Conservation (phyloP, 2,329 filamentous ascomycete genomes). For the Aspergillus udagawae region DNA sequence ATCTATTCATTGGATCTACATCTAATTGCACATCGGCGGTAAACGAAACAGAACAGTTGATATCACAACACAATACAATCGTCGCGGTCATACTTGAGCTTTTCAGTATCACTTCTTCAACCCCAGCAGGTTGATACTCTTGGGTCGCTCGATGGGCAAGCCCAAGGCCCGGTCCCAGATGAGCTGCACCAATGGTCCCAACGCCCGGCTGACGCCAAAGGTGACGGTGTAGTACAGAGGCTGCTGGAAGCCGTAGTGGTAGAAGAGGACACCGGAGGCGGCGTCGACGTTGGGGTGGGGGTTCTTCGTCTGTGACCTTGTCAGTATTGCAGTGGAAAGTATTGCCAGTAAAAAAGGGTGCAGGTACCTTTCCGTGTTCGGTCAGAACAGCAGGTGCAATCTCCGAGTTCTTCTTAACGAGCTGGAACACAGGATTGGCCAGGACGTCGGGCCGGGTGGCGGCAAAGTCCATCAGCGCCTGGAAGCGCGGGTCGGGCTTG, state of each 20-base stretch:
- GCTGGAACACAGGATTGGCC: constrained; percentile 82
- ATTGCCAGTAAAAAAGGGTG: constrained; percentile 1
- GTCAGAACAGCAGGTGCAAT: constrained; percentile 86
- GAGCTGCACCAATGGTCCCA: constrained; percentile 88
- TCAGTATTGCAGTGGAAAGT: background rate
- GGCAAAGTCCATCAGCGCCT: constrained; percentile 95
- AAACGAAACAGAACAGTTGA: too few species aligned
- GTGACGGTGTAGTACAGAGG: constrained; percentile 86
- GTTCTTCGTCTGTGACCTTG: constrained; percentile 69
- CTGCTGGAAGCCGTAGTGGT: constrained; percentile 97
- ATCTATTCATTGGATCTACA: too few species aligned
- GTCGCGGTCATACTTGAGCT: too few species aligned
- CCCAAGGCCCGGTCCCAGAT: constrained; percentile 95
- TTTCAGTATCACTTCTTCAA: constrained; percentile 51
- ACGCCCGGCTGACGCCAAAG: constrained; percentile 62
- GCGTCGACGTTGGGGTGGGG: constrained; percentile 97
- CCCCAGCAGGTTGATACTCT: constrained; percentile 92
- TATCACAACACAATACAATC: too few species aligned
- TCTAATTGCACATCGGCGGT: too few species aligned
- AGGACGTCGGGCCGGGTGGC: constrained; percentile 79
- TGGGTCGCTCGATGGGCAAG: constrained; percentile 92
- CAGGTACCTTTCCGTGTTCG: constrained; percentile 77
- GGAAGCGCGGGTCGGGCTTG: constrained; percentile 94
- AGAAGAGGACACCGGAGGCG: constrained; percentile 88
- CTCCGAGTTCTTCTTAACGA: constrained; percentile 89